These are phyloP conservation scores for Ganoderma resinaceum DNA, from an alignment of 1,284 basidiomycete genomes.

Conservation along the genomic window DNA sequence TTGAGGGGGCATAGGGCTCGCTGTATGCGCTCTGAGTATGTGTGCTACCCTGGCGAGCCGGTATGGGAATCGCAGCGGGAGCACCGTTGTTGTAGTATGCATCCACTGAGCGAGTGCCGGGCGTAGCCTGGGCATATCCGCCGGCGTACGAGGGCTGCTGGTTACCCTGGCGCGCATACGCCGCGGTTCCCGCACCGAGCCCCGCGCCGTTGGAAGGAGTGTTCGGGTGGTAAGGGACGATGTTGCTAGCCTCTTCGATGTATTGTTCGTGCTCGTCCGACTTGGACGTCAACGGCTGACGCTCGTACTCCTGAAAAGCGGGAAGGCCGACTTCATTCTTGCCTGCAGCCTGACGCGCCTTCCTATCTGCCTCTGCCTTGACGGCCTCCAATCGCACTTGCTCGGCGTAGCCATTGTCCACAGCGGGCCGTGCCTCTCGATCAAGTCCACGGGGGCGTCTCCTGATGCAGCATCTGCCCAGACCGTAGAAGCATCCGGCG, in stretches of 20 bases:
- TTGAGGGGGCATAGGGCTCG: slow-evolving; percentile 37
- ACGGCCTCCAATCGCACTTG: slow-evolving; percentile 80
- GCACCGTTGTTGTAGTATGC: slow-evolving; percentile 65
- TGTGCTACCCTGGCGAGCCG: slow-evolving; percentile 51
- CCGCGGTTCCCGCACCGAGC: slow-evolving; percentile 33
- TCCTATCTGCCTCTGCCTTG: slow-evolving; percentile 83
- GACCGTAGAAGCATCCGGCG: slow-evolving; percentile 83
- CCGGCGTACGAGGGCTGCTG: slow-evolving; percentile 44
- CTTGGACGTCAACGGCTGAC: slow-evolving; percentile 64
- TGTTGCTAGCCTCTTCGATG: slow-evolving; percentile 61
- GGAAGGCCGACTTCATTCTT: slow-evolving; percentile 70
- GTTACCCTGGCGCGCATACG: slow-evolving; percentile 36
- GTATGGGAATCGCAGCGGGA: slow-evolving; percentile 39
- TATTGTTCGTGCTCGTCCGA: slow-evolving; percentile 38
- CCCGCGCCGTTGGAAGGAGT: slow-evolving; percentile 31
- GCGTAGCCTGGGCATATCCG: slow-evolving; percentile 69
- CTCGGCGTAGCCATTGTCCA: slow-evolving; percentile 54
- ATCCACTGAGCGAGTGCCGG: slow-evolving; percentile 74
- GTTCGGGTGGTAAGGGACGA: slow-evolving; percentile 42
- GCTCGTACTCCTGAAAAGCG: slow-evolving; percentile 72
- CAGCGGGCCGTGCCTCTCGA: slow-evolving; percentile 32
- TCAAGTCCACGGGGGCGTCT: slow-evolving; percentile 52
- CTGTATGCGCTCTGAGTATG: slow-evolving; percentile 50
- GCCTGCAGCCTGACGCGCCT: slow-evolving; percentile 64
- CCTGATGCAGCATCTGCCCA: slow-evolving; percentile 82